Conservation (phyloP, 805 yeast genomes). For the Candida tammaniensis region DNA sequence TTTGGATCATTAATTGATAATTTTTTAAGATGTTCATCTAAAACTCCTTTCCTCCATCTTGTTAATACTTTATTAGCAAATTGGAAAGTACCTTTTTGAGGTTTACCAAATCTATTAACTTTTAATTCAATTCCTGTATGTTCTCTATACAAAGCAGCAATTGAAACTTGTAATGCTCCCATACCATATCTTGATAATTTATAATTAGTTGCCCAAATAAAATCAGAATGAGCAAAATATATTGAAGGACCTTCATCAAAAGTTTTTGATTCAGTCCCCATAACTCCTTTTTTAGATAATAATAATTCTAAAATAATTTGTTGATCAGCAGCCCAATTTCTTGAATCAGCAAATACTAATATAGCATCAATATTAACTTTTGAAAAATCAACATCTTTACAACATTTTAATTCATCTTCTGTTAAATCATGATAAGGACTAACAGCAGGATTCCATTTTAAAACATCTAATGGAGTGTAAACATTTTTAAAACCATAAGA, state of each 20-base stretch:
- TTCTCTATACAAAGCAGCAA: slow-evolving; percentile 80
- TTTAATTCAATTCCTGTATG: slow-evolving; percentile 79
- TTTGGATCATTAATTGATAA: slow-evolving; percentile 42
- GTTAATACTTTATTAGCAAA: slow-evolving; percentile 77
- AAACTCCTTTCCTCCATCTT: slow-evolving; percentile 74
- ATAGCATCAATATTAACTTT: slow-evolving; percentile 73
- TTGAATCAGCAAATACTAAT: slow-evolving; percentile 85
- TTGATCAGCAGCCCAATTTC: slow-evolving; percentile 92
- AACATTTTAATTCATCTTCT: slow-evolving; percentile 61
- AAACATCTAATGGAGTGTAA: slow-evolving; percentile 75
- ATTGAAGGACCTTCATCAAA: slow-evolving; percentile 77
- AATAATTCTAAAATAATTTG: slow-evolving; percentile 83
- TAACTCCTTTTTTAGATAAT: slow-evolving; percentile 70
- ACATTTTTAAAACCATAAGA: slow-evolving; percentile 83
- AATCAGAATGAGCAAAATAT: slow-evolving; percentile 88
- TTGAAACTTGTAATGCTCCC: slow-evolving; percentile 90
- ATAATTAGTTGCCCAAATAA: slow-evolving; percentile 91
- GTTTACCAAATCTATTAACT: slow-evolving; percentile 85
- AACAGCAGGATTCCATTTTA: slow-evolving; percentile 85
- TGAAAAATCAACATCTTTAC: slow-evolving; percentile 61
- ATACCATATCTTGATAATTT: slow-evolving; percentile 82
- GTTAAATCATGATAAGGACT: slow-evolving; percentile 79
- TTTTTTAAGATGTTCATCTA: slow-evolving; percentile 69
- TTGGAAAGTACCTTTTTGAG: slow-evolving; percentile 81
- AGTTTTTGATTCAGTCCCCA: slow-evolving; percentile 76